These are phyloP conservation scores for Phytopythium montanum DNA, from an alignment of 352 stramenopile genomes.

Conservation along the genomic window DNA sequence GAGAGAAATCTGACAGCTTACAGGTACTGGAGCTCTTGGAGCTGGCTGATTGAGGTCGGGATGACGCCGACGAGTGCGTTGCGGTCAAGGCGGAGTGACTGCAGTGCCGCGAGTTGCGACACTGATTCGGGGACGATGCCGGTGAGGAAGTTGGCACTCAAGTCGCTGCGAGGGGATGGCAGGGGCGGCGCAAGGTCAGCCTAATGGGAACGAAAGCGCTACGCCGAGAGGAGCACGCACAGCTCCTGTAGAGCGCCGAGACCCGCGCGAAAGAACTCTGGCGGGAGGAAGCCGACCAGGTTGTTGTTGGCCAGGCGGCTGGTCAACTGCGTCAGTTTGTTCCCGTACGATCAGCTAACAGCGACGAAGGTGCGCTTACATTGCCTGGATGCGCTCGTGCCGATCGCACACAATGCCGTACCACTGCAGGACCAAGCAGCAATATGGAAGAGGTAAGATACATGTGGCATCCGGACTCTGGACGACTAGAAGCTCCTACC, in stretches of 20 bases:
- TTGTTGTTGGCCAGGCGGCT: slow-evolving; percentile 60
- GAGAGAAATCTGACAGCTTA: slow-evolving; percentile 14
- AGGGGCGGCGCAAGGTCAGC: neutral
- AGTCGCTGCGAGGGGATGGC: slow-evolving; percentile 25
- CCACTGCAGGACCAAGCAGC: slow-evolving; percentile 27
- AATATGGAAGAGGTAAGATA: no score
- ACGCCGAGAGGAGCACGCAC: slow-evolving; percentile 19
- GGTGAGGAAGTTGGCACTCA: slow-evolving; percentile 70
- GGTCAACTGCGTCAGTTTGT: neutral
- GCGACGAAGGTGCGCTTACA: slow-evolving; percentile 23
- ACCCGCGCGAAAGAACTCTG: slow-evolving; percentile 41
- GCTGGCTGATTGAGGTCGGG: slow-evolving; percentile 32
- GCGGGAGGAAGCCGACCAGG: slow-evolving; percentile 49
- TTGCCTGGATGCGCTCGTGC: slow-evolving; percentile 43
- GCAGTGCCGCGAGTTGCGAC: slow-evolving; percentile 28
- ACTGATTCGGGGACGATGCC: slow-evolving; percentile 42
- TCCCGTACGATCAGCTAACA: neutral
- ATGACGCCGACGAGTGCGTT: slow-evolving; percentile 49
- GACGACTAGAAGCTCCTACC: slow-evolving; percentile 6
- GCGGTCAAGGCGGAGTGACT: slow-evolving; percentile 47
- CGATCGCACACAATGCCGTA: slow-evolving; percentile 60
- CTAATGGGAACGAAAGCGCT: neutral
- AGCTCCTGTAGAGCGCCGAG: slow-evolving; percentile 56
- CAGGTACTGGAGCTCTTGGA: slow-evolving; percentile 54
- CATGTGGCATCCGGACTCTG: no score